Conservation (phyloP, 257 asterid genomes). For the Paulownia fortunei region DNA sequence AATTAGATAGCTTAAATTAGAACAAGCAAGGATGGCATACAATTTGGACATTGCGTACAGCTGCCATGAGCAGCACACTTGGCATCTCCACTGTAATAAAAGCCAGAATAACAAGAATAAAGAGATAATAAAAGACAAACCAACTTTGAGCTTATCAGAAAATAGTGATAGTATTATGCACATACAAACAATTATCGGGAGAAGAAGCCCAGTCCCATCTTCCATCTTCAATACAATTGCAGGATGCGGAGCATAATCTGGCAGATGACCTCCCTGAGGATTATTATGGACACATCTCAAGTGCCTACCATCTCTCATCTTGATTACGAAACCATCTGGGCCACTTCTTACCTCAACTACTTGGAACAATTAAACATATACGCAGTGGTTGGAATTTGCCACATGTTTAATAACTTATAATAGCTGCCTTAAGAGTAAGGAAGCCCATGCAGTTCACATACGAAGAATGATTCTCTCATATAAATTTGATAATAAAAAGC, state of each 20-base stretch:
- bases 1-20: conserved; percentile 3
- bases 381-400: neutral
- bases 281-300: conserved; percentile 83
- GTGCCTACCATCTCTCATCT: conserved; percentile 92
- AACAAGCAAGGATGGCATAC: conserved; percentile 49
- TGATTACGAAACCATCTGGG: conserved; percentile 90
- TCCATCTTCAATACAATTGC: conserved; percentile 98
- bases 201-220: conserved; percentile 93
- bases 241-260: conserved; percentile 90
- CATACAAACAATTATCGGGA: conserved; percentile 94
- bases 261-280: conserved; percentile 79
- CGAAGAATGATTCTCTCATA: neutral
- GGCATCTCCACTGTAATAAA: conserved; percentile 96
- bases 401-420: neutral
- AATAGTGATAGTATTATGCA: conserved; percentile 3
- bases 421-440: neutral
- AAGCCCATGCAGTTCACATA: neutral
- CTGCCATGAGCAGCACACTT: conserved; percentile 95
- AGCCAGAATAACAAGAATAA: conserved; percentile 20
- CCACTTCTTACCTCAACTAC: conserved; percentile 97
- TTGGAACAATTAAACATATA: conserved; percentile 25
- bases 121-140: neutral
- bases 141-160: conserved; percentile 3
- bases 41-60: conserved; percentile 89
- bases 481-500: neutral